A percentile compares a stretch with the other conserved stretches of the same genome.
Conservation (phyloP, 768 basidiomycete genomes). For the Pholiota molesta region DNA sequence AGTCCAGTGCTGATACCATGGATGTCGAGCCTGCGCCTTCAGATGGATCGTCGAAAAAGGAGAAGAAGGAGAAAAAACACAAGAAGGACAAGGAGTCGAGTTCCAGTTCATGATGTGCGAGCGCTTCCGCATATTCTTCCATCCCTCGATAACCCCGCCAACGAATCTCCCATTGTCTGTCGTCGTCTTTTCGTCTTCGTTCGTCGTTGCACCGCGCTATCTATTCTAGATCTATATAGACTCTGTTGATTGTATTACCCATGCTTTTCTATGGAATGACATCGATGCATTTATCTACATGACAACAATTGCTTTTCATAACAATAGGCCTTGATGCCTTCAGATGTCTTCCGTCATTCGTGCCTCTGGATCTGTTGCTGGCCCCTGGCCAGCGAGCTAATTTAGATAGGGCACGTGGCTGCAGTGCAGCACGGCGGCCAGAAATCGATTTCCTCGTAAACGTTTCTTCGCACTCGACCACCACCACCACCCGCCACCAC, state of each 20-base stretch:
- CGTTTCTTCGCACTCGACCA: slow-evolving; percentile 4
- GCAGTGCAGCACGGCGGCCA: slow-evolving; percentile 18
- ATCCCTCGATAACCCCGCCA: background rate
- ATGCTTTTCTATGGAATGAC: slow-evolving; percentile 1
- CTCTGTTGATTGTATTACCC: slow-evolving; percentile 1
- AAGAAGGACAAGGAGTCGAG: slow-evolving; percentile 4
- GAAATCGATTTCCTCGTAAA: slow-evolving; percentile 32
- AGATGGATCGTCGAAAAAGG: slow-evolving; percentile 17
- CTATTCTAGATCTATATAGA: background rate
- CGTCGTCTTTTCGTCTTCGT: background rate
- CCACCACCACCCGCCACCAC: slow-evolving; percentile 20
- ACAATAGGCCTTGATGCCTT: background rate
- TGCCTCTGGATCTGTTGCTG: too few relatives aligned
- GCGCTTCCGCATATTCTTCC: background rate
- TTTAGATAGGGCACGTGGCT: slow-evolving; percentile 32
- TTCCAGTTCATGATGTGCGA: slow-evolving; percentile 17
- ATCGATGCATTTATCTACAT: background rate
- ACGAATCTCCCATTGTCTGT: background rate
- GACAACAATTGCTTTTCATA: too few relatives aligned
- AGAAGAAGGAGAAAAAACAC: slow-evolving; percentile 19
- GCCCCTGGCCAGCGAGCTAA: slow-evolving; percentile 1
- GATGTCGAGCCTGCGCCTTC: slow-evolving; percentile 18
- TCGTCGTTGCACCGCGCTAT: background rate
- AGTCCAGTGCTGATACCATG: slow-evolving; percentile 6
- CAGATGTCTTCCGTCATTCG: too few relatives aligned